Evolutionary conservation across 805 yeast species (phyloP), one percentile per base, ranked within the genome.

Genomic region (Suhomyces sp.): DNA sequence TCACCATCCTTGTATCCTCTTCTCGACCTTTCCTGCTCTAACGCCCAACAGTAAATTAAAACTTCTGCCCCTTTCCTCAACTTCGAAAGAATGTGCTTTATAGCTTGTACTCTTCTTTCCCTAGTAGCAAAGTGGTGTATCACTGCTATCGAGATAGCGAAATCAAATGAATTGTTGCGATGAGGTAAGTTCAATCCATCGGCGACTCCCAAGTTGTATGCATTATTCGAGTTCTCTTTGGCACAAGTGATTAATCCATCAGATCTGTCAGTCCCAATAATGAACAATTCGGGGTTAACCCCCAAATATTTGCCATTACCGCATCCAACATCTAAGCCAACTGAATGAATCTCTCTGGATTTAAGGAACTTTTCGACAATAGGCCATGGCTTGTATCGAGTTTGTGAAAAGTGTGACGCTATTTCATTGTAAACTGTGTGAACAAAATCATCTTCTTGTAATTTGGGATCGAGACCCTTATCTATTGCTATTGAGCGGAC

Each of bases 371-470:
- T 58, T 33, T 85, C 86, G 17, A 93, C 98, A 14, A 88, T 79
- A 6, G 98, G 98, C 98, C 98, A 93, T 18, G 98, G 97, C 65
- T 85, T 91, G 63, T 90, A 93, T 31, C 98, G 62, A 0, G 98
- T 93, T 47, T 83, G 83, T 2, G 98, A 90, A 58, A 93, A 93
- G 57, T 93, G 98, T 7, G 81, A 48, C 0, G 98, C 98, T 19
- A 93, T 93, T 40, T 84, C 85, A 53, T 93, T 86, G 65, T 93
- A 93, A 8, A 93, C 95, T n/a, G 76, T 75, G 58, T 93, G 98
- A 1, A 93, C 98, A 52, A 76, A 81, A 33, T 72, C 72, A 31
- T 81, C 77, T 53, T 93, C 98, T 56, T 79, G 83, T 8, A 53
- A 46, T 22, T 65, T 68, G 1, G 88, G 81, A 14, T 71, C 70